Evolutionary conservation across 768 basidiomycete species (phyloP).

Genomic region (Gymnopilus dilepis): DNA sequence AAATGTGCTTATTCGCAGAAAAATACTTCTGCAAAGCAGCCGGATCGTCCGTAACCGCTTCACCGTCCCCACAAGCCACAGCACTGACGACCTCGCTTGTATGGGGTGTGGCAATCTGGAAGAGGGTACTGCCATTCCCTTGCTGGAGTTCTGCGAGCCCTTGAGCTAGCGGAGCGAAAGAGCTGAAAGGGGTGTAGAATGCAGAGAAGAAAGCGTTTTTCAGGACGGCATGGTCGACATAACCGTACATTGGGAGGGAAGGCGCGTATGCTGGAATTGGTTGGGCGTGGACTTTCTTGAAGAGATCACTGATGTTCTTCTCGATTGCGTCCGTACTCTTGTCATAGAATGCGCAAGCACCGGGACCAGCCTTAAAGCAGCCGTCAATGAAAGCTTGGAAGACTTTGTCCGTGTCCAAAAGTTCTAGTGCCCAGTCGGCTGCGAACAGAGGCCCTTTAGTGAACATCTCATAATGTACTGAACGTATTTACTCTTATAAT

Average conservation of each 20-base stretch:
- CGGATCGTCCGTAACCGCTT: conserved; percentile 3
- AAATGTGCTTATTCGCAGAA: background rate
- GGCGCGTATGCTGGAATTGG: conserved; percentile 39
- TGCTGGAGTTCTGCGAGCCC: conserved; percentile 38
- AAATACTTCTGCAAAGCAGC: background rate
- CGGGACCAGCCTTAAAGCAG: conserved; percentile 43
- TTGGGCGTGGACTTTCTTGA: conserved; percentile 30
- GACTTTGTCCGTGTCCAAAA: conserved; percentile 42
- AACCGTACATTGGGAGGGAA: conserved; percentile 30
- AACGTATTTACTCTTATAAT: background rate
- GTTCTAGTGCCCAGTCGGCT: conserved; percentile 42
- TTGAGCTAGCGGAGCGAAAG: conserved; percentile 38
- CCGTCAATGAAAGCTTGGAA: conserved; percentile 40
- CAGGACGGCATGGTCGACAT: conserved; percentile 40
- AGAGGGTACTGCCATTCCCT: conserved; percentile 30
- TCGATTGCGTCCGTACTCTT: conserved; percentile 35
- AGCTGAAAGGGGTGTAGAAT: conserved; percentile 38
- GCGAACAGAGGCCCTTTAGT: background rate
- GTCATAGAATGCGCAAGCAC: conserved; percentile 42
- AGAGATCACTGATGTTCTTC: conserved; percentile 39
- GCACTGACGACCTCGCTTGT: background rate
- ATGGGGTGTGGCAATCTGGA: background rate
- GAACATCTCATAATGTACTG: too few species aligned
- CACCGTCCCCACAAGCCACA: background rate
- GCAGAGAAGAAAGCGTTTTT: conserved; percentile 36